Evolutionary conservation across 2,329 filamentous ascomycete genomes (phyloP).

Genomic region (Fusarium irregulare): DNA sequence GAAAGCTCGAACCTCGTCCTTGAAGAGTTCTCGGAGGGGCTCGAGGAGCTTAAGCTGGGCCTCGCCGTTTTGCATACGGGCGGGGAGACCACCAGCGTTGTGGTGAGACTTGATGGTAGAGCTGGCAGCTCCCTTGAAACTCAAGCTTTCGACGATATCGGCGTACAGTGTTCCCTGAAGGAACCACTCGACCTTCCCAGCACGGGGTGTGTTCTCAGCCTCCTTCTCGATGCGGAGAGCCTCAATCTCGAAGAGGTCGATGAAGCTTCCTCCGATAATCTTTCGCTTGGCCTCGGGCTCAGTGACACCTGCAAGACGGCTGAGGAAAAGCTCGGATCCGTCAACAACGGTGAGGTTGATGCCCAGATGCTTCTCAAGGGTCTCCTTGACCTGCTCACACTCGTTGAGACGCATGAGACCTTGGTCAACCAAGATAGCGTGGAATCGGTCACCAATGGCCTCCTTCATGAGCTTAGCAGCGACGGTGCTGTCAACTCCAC

Average conservation of each 20-base stretch:
- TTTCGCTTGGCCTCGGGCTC: constrained; percentile 91
- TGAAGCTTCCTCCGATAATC: constrained; percentile 79
- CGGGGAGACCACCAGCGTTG: constrained; percentile 41
- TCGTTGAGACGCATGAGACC: constrained; percentile 89
- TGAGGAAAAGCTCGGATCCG: constrained; percentile 80
- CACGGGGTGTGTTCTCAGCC: constrained; percentile 67
- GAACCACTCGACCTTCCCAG: constrained; percentile 79
- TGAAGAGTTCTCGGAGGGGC: constrained; percentile 72
- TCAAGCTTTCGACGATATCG: constrained; percentile 57
- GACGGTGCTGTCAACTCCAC: constrained; percentile 68
- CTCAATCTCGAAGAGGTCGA: constrained; percentile 25
- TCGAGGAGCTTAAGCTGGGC: constrained; percentile 42
- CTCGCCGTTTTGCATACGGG: constrained; percentile 43
- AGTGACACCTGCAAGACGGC: constrained; percentile 76
- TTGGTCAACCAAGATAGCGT: constrained; percentile 61
- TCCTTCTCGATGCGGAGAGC: constrained; percentile 71
- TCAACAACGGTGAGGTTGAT: constrained; percentile 93
- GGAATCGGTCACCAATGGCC: constrained; percentile 84
- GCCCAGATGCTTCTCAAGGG: constrained; percentile 79
- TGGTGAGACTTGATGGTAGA: constrained; percentile 59
- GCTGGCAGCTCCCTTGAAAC: constrained; percentile 30
- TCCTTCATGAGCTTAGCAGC: constrained; percentile 87
- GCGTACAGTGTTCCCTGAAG: constrained; percentile 86
- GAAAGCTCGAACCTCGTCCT: constrained; percentile 72
- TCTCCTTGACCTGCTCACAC: constrained; percentile 82